phyloP scores from a whole-genome alignment of 352 stramenopile genomes.

The Globisporangium emineosum region DNA sequence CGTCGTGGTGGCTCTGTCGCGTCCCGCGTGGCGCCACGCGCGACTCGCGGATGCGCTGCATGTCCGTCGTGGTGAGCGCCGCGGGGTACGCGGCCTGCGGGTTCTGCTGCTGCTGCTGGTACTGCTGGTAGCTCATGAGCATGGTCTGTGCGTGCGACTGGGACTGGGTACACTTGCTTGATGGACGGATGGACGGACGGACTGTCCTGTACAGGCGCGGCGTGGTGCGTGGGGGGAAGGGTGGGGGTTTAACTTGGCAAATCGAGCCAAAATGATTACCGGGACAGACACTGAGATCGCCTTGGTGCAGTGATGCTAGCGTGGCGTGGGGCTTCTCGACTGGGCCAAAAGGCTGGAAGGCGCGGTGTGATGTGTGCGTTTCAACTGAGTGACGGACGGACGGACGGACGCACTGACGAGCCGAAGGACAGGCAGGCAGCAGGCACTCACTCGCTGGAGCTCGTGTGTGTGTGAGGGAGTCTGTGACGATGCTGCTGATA shows the following conservation, averaged over 20 bases:
- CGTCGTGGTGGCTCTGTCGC: neutral
- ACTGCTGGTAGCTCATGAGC: constrained; percentile 16
- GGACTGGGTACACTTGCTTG: neutral
- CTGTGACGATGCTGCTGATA: no score
- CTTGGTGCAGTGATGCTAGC: no score
- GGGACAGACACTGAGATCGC: neutral
- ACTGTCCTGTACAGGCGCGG: neutral
- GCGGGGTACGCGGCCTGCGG: neutral
- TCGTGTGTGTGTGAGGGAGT: no score
- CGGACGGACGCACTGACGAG: neutral
- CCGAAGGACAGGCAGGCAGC: neutral
- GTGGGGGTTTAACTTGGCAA: neutral
- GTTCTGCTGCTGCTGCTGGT: neutral
- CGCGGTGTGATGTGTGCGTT: neutral
- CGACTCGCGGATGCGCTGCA: constrained; percentile 10
- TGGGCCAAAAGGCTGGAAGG: neutral
- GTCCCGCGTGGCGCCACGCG: neutral
- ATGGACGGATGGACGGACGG: neutral
- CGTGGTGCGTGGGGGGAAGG: neutral
- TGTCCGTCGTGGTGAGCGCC: constrained; percentile 8
- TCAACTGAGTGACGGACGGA: neutral
- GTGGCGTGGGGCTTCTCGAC: no score
- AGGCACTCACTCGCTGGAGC: no score
- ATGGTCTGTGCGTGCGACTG: constrained; percentile 2
- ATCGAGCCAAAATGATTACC: neutral